phyloP scores from a whole-genome alignment of 129 eudicot genomes.

The carrot (Daucus carota) region DH1_v3.0 NC_030382.2:55707001-55707500 shows the following conservation, averaged over 20 bases:
- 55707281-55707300: conserved; percentile 75
- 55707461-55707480: not conserved
- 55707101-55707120: not conserved
- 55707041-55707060: not conserved
- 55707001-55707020: not conserved
- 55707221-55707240: conserved; percentile 93
- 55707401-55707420: not conserved
- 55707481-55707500: not conserved
- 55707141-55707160: conserved; percentile 95
- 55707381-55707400: not conserved
- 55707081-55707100: not conserved
- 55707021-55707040: not conserved
- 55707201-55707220: conserved; percentile 80
- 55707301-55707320: conserved; percentile 53
- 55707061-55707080: not conserved
- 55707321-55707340: conserved; percentile 3
- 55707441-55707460: not conserved
- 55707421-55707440: not conserved
- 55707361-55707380: not conserved
- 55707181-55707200: conserved; percentile 87
- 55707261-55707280: conserved; percentile 90
- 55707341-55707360: conserved; percentile 1
- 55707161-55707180: conserved; percentile 72
- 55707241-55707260: conserved; percentile 99
- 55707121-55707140: conserved; percentile 79